Conservation (phyloP, 2,329 filamentous ascomycete genomes). For the Aquanectria penicillioides region DNA sequence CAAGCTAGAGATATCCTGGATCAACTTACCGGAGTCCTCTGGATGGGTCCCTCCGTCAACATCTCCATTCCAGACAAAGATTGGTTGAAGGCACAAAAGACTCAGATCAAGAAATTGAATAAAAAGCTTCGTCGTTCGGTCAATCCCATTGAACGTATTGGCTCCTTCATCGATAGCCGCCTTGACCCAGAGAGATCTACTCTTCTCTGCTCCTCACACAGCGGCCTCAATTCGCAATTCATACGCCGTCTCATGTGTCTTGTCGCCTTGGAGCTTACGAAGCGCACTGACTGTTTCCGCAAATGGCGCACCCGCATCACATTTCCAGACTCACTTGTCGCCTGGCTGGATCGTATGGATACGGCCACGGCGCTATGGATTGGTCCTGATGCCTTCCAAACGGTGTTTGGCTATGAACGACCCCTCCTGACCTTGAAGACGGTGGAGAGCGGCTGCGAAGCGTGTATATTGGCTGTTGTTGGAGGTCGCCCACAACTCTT, state of each 20-base stretch:
- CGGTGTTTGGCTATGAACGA: constrained; percentile 47
- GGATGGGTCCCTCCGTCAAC: constrained; percentile 42
- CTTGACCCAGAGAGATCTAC: constrained; percentile 42
- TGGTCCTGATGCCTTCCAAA: constrained; percentile 45
- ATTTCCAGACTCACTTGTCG: constrained; percentile 17
- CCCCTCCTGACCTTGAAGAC: constrained; percentile 33
- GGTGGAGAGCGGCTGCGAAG: constrained; percentile 56
- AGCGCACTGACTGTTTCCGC: constrained; percentile 43
- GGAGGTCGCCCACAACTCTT: constrained; percentile 56
- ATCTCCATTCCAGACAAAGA: constrained; percentile 41
- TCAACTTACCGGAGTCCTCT: constrained; percentile 49
- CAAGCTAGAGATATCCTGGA: constrained; percentile 36
- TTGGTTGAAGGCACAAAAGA: constrained; percentile 51
- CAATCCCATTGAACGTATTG: constrained; percentile 45
- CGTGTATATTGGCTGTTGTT: constrained; percentile 61
- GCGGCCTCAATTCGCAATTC: constrained; percentile 52
- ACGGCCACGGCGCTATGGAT: constrained; percentile 51
- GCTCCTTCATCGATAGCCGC: constrained; percentile 41
- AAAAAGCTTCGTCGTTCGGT: constrained; percentile 40
- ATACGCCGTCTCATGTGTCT: constrained; percentile 56
- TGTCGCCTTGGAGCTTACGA: constrained; percentile 54
- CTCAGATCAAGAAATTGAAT: constrained; percentile 33
- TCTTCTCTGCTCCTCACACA: constrained; percentile 54
- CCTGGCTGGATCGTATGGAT: constrained; percentile 43
- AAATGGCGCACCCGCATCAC: constrained; percentile 26